A percentile compares a stretch with the other conserved stretches of the same genome.
These are phyloP conservation scores for Dendrocalamus latiflorus DNA, from an alignment of 202 grass and related monocot genomes.

Conservation along the genomic window DNA sequence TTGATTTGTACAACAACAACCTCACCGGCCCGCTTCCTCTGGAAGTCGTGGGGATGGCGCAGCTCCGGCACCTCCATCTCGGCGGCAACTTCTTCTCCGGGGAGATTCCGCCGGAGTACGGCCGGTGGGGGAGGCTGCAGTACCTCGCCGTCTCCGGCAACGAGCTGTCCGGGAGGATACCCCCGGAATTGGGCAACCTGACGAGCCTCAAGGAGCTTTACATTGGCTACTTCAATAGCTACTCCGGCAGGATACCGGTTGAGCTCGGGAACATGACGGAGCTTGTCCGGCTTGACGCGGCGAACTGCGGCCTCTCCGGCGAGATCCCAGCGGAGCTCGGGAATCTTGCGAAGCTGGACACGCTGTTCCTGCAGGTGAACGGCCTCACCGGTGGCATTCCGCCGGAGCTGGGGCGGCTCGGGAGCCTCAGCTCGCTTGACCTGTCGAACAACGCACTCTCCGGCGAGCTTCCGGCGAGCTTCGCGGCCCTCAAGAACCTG, in stretches of 20 bases:
- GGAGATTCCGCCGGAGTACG: constrained; percentile 61
- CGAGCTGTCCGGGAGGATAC: constrained; percentile 65
- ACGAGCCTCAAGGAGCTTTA: constrained; percentile 71
- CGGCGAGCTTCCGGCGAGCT: constrained; percentile 59
- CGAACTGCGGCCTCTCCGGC: constrained; percentile 83
- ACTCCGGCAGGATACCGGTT: constrained; percentile 52
- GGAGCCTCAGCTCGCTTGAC: constrained; percentile 80
- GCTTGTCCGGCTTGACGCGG: constrained; percentile 72
- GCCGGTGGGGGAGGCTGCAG: constrained; percentile 52
- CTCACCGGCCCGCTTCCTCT: constrained; percentile 62
- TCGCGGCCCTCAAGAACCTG: constrained; percentile 65
- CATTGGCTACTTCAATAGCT: constrained; percentile 85
- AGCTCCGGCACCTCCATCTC: constrained; percentile 76
- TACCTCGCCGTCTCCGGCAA: constrained; percentile 91
- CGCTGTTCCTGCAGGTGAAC: constrained; percentile 95
- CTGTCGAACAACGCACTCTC: constrained; percentile 86
- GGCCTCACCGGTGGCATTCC: constrained; percentile 56
- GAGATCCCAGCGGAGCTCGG: constrained; percentile 68
- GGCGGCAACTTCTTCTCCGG: constrained; percentile 98
- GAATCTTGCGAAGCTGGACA: constrained; percentile 62
- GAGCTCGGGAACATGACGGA: constrained; percentile 71
- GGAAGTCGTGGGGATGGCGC: constrained; percentile 29
- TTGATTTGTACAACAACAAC: constrained; percentile 98
- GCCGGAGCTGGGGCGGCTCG: constrained; percentile 44
- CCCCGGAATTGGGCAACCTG: constrained; percentile 62